Evolutionary conservation across 2,329 filamentous ascomycete species (phyloP).

Genomic region (Ceratocystiopsis minuta): DNA sequence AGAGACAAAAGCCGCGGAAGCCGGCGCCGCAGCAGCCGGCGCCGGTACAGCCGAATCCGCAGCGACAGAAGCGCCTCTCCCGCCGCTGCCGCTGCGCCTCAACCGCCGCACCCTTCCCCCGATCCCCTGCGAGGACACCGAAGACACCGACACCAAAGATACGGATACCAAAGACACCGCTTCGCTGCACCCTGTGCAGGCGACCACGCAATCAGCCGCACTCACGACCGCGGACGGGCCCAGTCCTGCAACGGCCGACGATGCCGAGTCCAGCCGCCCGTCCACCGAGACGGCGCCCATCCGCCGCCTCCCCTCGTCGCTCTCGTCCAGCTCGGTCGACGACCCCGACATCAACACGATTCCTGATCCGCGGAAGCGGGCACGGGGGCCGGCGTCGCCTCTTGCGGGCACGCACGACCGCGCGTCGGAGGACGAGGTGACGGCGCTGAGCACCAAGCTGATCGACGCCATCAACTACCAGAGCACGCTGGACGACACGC

Average conservation of each 20-base stretch:
- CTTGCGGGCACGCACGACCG: conserved; percentile 20
- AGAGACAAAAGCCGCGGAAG: too few relatives aligned
- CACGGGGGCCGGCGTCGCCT: conserved; percentile 20
- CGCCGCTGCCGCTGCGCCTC: too few relatives aligned
- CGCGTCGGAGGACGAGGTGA: conserved; percentile 55
- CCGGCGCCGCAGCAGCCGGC: too few relatives aligned
- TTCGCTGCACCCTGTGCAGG: background rate
- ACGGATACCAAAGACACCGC: too few relatives aligned
- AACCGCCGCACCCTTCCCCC: too few relatives aligned
- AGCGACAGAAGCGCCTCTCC: too few relatives aligned
- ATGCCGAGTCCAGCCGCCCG: background rate
- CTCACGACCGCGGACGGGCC: background rate
- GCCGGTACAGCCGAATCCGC: too few relatives aligned
- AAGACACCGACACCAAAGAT: too few relatives aligned
- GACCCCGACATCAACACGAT: conserved; percentile 50
- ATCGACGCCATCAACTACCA: conserved; percentile 97
- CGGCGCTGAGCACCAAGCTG: conserved; percentile 81
- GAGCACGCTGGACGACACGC: conserved; percentile 73
- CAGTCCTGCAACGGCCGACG: background rate
- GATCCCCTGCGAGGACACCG: too few relatives aligned
- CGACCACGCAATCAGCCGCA: background rate
- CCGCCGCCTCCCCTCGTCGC: conserved; percentile 7
- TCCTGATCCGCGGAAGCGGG: conserved; percentile 34
- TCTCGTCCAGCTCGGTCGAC: conserved; percentile 23
- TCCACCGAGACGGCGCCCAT: background rate